Evolutionary conservation across 768 basidiomycete genomes (phyloP), one percentile per base, ranked within the genome.

Genomic region (Collybia mongolica): DNA sequence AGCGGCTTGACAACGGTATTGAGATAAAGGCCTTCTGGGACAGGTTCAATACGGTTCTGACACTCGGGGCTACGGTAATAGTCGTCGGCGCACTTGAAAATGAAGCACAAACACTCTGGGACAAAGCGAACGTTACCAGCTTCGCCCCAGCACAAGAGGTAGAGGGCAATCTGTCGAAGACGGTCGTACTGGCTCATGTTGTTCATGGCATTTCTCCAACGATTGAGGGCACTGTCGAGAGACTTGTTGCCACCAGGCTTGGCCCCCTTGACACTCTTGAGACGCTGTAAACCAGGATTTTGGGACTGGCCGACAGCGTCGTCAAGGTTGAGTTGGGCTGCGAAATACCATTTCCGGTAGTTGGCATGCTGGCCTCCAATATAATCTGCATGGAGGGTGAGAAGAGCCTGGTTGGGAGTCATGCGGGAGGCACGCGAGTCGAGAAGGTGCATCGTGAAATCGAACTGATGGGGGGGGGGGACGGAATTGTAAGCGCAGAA

Each of bases 271-370:
- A 94, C 87, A 42, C 86, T 89, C 63, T 88, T 88, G 42, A 95
- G 82, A 17, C 94, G 88, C 52, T 92, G 86, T 20, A 97, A 79
- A 54, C 94, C 94, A 11, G 93, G 92, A 68, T 98, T 97, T 64
- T 96, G 90, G 7, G 88, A 83, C 58, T 93, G 88, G 42, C 97
- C 97, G 52, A 98, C 94, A 23, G 96, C 96, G 62, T 99, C 97
- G 72, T 99, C 97, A 50, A 99, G 88, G 67, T 98, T 96, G 67
- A 99, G 89, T 66, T 99, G 97, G 11, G 96, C 94, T 32, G 97
- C 97, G 67, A 98, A 99, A 67, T 99, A 99, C 97, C 97, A 98
- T 71, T 98, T 98, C 67, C 97, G 90, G 69, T 98, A 98, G 75
- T 98, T 98, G 59, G 97, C 97, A 64, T 98, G 90, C 63, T 93